Conservation (phyloP, 2,329 filamentous ascomycete genomes). For the Dactylella cylindrospora region DNA sequence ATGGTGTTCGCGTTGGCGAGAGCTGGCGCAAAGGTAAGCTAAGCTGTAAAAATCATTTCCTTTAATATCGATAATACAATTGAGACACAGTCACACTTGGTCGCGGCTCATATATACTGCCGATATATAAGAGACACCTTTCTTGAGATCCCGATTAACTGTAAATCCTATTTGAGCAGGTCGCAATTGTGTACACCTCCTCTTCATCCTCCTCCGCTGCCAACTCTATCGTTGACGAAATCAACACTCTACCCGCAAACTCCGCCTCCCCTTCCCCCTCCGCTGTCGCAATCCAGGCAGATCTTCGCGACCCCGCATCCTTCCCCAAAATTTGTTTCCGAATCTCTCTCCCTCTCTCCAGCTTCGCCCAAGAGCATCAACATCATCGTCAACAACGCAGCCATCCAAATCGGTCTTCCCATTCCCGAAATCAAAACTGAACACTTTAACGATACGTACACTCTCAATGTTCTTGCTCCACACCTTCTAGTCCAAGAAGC, state of each 20-base stretch:
- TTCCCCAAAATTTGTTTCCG: conserved; percentile 51
- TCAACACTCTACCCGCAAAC: conserved; percentile 25
- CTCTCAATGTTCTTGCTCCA: conserved; percentile 61
- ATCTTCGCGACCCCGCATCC: conserved; percentile 45
- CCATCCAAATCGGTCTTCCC: conserved; percentile 51
- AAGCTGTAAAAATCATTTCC: too few relatives aligned
- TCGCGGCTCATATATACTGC: not conserved
- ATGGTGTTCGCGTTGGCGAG: conserved; percentile 27
- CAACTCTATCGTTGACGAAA: conserved; percentile 20
- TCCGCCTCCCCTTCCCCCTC: not conserved
- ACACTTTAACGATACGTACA: conserved; percentile 60
- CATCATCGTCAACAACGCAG: conserved; percentile 53
- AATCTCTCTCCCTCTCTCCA: conserved; percentile 48
- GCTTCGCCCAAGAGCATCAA: conserved; percentile 47
- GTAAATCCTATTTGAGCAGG: too few relatives aligned
- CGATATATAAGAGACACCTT: not conserved
- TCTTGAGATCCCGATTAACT: too few relatives aligned
- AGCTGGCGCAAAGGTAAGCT: conserved; percentile 40
- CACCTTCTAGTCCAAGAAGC: conserved; percentile 60
- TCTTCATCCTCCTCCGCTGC: conserved; percentile 9
- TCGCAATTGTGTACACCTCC: conserved; percentile 37
- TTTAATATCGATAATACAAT: not conserved
- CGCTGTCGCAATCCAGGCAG: conserved; percentile 45
- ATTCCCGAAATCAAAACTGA: conserved; percentile 55
- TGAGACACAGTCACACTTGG: not conserved